These are phyloP conservation scores for Bipolaris victoriae DNA, from an alignment of 2,329 filamentous ascomycete genomes.

Conservation along the genomic window DNA sequence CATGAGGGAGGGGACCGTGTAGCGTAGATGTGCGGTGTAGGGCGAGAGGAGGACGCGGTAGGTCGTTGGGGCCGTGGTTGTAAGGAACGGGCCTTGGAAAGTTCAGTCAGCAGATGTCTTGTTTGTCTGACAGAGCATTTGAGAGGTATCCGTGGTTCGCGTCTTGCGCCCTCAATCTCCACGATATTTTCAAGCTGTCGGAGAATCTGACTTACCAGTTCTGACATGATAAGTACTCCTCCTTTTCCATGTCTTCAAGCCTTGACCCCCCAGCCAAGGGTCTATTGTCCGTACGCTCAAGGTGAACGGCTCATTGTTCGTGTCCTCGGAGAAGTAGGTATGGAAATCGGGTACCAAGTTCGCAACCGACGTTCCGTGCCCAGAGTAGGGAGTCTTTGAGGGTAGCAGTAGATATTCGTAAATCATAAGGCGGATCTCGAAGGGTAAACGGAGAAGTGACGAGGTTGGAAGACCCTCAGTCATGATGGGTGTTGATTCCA, in stretches of 20 bases:
- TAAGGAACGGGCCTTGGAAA: constrained; percentile 49
- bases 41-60: constrained; percentile 58
- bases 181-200: not conserved
- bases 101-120: constrained; percentile 20
- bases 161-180: not conserved
- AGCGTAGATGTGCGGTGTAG: constrained; percentile 56
- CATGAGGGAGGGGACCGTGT: constrained; percentile 40
- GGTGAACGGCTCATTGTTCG: constrained; percentile 41
- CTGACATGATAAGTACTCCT: constrained; percentile 50
- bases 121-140: not conserved
- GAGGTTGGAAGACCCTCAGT: constrained; percentile 25
- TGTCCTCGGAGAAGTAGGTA: constrained; percentile 48
- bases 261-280: constrained; percentile 41
- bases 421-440: constrained; percentile 56
- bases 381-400: constrained; percentile 40
- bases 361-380: constrained; percentile 39
- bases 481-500: constrained; percentile 4
- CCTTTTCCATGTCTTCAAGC: constrained; percentile 35
- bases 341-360: constrained; percentile 50
- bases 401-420: constrained; percentile 54
- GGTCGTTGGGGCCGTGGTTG: constrained; percentile 59
- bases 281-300: constrained; percentile 55
- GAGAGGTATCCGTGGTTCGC: not conserved
- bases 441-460: constrained; percentile 52
- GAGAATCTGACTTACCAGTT: constrained; percentile 35